Base-by-base conservation (phyloP, 345 rosid genomes). In the Streptanthus diversifolius region DNA sequence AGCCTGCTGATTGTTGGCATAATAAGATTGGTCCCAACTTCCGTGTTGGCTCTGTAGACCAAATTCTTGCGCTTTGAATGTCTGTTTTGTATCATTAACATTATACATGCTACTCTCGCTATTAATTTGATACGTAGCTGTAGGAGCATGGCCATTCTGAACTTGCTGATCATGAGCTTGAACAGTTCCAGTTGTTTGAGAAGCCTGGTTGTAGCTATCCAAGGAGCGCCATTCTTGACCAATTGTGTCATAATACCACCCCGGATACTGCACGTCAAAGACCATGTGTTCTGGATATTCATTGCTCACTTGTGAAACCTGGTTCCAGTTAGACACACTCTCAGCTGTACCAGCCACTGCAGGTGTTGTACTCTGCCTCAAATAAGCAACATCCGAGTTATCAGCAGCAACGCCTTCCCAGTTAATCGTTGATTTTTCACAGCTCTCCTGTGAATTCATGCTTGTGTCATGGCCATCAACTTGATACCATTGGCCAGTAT, bases 181-280 rank as follows among this genome's bases (percentile, higher is more conserved):
- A 77, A 17, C 68, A 72, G 57, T 44, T 29, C 14, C 75, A 70
- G 68, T 55, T 44, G 85, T 80, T 74, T 86, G 88, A 64, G 70
- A 51, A 54, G 88, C 60, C 69, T 91, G 74, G 69, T 83, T 83
- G 77, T 85, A 88, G 83, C 84, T 86, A 45, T 95, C 98, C 55
- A 90, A 62, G 7, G 87, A 13, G 62, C 65, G 79, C 98, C 98
- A 95, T 63, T 88, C 90, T 80, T 83, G 86, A 25, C 78, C 77
- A 80, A 86, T 74, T 41, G 84, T 82, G 57, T 92, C 92, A 77
- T 81, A 92, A 82, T 92, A 95, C 97, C 97, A 95, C 72, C 91
- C 99, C 37, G 98, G 99, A 74, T 85, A 90, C 51, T 88, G 98
- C 7, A 90, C 83, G 73, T 95, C 95, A 84, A 92, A 95, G 49